Conservation (phyloP, 1,284 basidiomycete species). For the Singerocomus inundabilis region DNA sequence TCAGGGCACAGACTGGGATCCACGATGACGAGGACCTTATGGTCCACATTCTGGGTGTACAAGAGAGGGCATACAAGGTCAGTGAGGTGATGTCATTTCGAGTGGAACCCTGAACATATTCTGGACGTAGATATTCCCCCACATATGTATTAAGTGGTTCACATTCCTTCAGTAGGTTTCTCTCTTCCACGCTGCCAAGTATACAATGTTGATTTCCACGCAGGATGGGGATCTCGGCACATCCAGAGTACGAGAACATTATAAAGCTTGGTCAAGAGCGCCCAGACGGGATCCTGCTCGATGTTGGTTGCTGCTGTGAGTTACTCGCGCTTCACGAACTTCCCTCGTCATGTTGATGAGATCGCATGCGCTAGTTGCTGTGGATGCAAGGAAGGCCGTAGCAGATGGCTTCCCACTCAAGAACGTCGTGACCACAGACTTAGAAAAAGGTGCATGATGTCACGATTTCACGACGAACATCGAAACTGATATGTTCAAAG, state of each 20-base stretch:
- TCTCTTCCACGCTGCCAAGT: rapidly evolving
- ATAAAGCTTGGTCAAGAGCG: conserved; percentile 23
- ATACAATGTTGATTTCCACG: background rate
- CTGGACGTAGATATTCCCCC: conserved; percentile 20
- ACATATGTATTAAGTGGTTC: conserved; percentile 17
- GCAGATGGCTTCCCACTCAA: conserved; percentile 27
- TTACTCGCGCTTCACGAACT: background rate
- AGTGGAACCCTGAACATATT: background rate
- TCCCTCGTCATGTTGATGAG: background rate
- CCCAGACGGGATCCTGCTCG: conserved; percentile 22
- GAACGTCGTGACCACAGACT: conserved; percentile 24
- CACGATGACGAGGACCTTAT: conserved; percentile 15
- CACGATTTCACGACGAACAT: background rate
- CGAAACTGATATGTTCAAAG: conserved; percentile 11
- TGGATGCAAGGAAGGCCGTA: conserved; percentile 24
- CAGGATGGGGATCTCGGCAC: conserved; percentile 16
- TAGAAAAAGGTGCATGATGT: conserved; percentile 13
- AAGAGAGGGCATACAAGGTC: conserved; percentile 22
- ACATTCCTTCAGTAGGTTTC: conserved; percentile 19
- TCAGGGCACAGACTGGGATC: conserved; percentile 26
- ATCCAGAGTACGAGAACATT: conserved; percentile 17
- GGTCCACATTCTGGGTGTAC: conserved; percentile 20
- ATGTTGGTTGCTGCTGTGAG: conserved; percentile 31
- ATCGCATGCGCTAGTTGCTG: conserved; percentile 19
- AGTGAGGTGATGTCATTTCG: background rate